A percentile compares a stretch with the other conserved stretches of the same genome.
These are phyloP conservation scores for Mrakia blollopis DNA, from an alignment of 768 basidiomycete species.

Conservation along the genomic window DNA sequence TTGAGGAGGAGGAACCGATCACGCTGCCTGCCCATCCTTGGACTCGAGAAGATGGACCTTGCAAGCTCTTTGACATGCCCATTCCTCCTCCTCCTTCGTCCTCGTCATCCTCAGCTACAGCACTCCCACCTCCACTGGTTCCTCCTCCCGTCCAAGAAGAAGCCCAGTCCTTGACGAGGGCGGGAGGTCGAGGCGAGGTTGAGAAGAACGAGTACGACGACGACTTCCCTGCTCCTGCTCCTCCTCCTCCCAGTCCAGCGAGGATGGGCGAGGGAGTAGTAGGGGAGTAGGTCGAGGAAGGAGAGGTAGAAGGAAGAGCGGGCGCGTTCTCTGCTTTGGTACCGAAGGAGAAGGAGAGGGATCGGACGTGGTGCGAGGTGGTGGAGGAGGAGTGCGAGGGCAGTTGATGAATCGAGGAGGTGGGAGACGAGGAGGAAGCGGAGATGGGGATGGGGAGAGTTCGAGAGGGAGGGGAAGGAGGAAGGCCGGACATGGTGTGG, in stretches of 20 bases:
- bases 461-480: conserved; percentile 3
- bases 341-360: conserved; percentile 6
- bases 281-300: conserved; percentile 5
- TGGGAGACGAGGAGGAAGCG: not conserved
- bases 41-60: too few species aligned
- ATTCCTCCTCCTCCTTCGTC: not conserved
- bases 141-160: not conserved
- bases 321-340: not conserved
- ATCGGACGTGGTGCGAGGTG: conserved; percentile 16
- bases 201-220: conserved; percentile 18
- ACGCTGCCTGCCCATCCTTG: not conserved
- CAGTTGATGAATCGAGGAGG: not conserved
- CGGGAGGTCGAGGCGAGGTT: not conserved
- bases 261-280: conserved; percentile 7
- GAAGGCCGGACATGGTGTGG: conserved; percentile 6
- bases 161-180: not conserved
- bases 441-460: conserved; percentile 12
- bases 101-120: conserved; percentile 6
- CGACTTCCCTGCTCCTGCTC: not conserved
- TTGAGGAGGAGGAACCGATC: not conserved
- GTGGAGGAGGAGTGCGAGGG: too few species aligned
- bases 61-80: not conserved
- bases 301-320: not conserved
- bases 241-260: not conserved
- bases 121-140: not conserved